Base-by-base conservation (phyloP, 257 asterid genomes). In the Solanum peruvianum region DNA sequence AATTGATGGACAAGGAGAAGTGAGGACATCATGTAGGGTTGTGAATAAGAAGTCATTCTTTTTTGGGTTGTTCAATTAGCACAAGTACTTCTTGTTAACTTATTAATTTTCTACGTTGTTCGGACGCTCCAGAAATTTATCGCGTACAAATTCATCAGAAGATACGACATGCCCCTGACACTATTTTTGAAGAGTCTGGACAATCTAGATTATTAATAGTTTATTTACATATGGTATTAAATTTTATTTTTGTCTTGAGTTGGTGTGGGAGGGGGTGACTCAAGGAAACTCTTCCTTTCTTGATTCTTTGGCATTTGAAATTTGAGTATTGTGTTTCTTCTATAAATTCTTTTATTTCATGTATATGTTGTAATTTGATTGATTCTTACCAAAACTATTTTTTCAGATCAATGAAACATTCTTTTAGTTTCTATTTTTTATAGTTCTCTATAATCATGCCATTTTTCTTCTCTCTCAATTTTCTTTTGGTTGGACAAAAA, bases 1-100 rank as follows among this genome's bases (percentile, higher is more conserved):
- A 75, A 91, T 89, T 16, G 93, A 88, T 7, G 56, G 33, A 45
- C 88, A 88, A 72, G 96, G 98, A 33, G 87, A 94, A 88, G 90
- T 94, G 23, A 92, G 98, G 82, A 84, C 86, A 52, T 86, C 81
- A 25, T 86, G 90, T 37, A 35, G 87, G 27, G 33, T 6, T 12
- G 88, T 86, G 15, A 88, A 82, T 52, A 84, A 78, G 15, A 78
- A 45, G 37, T 11, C 83, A 15, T 45, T 14, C 41, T 1, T 15
- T 4, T 45, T 45, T 4, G 62, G 84, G 42, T 10, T 75, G 3
- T 45, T 78, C 5, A 78, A 45, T 78, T 78, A 1, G 42, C 0
- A 25, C 9, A 45, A 27, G 3, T 31, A 44, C 0, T 25, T 77
- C 44, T 42, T 77, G 39, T n/a, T n/a, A n/a, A 16, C 0, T 0